Evolutionary conservation across 2,329 filamentous ascomycete species (phyloP).

Genomic region (Exophiala oligosperma): DNA sequence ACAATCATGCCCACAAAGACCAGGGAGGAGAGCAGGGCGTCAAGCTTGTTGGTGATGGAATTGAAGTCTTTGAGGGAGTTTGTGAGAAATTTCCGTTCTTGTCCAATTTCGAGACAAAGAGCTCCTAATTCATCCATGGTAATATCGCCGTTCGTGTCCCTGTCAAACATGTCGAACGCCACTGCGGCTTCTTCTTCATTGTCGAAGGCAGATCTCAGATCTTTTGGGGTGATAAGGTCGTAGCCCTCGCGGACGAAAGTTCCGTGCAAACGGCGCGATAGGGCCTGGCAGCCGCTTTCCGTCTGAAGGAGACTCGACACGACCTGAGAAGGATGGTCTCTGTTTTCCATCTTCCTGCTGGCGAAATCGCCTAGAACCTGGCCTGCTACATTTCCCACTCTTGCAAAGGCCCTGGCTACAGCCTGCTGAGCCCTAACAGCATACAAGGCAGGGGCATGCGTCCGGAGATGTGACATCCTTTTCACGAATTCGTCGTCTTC

Average conservation of each 20-base stretch:
- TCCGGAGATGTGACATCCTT: slow-evolving; percentile 57
- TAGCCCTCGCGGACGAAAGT: slow-evolving; percentile 75
- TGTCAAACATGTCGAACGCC: slow-evolving; percentile 90
- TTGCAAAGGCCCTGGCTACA: slow-evolving; percentile 72
- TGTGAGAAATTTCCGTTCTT: slow-evolving; percentile 92
- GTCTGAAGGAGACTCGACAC: slow-evolving; percentile 74
- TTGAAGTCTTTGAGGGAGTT: slow-evolving; percentile 93
- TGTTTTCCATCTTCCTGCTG: slow-evolving; percentile 66
- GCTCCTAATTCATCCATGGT: slow-evolving; percentile 92
- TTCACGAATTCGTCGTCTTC: slow-evolving; percentile 76
- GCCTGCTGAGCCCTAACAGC: slow-evolving; percentile 70
- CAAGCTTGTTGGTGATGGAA: slow-evolving; percentile 86
- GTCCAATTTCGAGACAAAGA: slow-evolving; percentile 89
- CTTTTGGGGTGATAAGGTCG: slow-evolving; percentile 75
- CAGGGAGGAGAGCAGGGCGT: slow-evolving; percentile 85
- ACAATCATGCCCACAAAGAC: slow-evolving; percentile 78
- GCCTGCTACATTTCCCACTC: slow-evolving; percentile 81
- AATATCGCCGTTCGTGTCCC: slow-evolving; percentile 94
- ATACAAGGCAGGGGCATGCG: slow-evolving; percentile 71
- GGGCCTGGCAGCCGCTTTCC: slow-evolving; percentile 73
- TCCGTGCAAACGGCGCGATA: slow-evolving; percentile 84
- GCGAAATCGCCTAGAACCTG: slow-evolving; percentile 91
- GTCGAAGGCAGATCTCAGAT: slow-evolving; percentile 75
- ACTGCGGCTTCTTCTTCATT: slow-evolving; percentile 83
- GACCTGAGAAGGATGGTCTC: slow-evolving; percentile 80